Conservation (phyloP, 2,329 filamentous ascomycete genomes). For the Paracorniculantispora psalliotae region DNA sequence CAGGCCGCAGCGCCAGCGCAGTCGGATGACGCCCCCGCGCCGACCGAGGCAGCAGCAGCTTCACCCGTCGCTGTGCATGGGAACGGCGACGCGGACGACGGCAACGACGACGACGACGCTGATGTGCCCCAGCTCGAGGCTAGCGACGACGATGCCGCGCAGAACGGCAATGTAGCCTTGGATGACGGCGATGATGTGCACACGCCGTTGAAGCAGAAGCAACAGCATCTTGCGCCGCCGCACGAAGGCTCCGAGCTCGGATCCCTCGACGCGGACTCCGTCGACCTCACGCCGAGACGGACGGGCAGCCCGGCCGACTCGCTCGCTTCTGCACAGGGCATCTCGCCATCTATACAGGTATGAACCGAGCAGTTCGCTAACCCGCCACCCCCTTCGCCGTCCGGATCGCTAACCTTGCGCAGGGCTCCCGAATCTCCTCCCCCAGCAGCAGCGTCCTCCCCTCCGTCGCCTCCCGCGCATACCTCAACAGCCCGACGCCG, state of each 20-base stretch:
- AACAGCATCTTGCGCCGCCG: conserved; percentile 26
- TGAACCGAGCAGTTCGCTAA: conserved; percentile 18
- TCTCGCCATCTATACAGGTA: conserved; percentile 74
- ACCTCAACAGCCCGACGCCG: conserved; percentile 65
- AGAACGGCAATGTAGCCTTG: not conserved
- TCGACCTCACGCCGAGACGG: conserved; percentile 32
- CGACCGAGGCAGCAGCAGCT: not conserved
- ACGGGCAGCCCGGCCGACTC: conserved; percentile 57
- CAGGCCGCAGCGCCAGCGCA: not conserved
- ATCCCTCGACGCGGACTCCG: conserved; percentile 36
- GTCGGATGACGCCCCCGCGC: not conserved
- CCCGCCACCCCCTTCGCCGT: not conserved
- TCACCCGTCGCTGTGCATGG: not conserved
- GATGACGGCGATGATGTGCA: conserved; percentile 17
- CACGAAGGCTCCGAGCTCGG: conserved; percentile 26
- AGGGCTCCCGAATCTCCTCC: conserved; percentile 60
- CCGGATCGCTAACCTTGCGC: conserved; percentile 23
- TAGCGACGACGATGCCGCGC: not conserved
- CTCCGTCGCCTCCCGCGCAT: conserved; percentile 61
- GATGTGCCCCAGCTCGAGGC: conserved; percentile 14
- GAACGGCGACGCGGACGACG: not conserved
- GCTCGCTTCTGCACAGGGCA: conserved; percentile 64
- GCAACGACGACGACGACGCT: conserved; percentile 6
- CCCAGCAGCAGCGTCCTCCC: conserved; percentile 71
- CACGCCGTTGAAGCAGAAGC: conserved; percentile 33